phyloP scores from a whole-genome alignment of 73 alveolate species.

The Paramecium biaurelia region DNA sequence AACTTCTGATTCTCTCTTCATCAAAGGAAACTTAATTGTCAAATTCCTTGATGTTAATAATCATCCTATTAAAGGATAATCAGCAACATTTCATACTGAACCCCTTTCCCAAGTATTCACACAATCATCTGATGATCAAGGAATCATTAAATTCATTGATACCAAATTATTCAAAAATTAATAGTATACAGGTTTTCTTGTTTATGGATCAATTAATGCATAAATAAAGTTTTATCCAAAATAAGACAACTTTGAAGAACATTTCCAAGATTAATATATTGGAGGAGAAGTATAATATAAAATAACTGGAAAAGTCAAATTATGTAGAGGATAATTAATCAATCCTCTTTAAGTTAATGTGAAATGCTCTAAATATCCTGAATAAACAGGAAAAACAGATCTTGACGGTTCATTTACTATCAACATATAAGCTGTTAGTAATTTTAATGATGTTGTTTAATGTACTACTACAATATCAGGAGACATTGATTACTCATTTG shows the following conservation, averaged over 20 bases:
- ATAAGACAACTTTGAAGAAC: not conserved
- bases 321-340: not conserved
- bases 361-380: not conserved
- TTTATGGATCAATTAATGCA: not conserved
- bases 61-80: not conserved
- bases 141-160: not conserved
- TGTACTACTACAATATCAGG: not conserved
- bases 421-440: not conserved
- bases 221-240: not conserved
- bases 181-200: not conserved
- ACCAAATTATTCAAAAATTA: not conserved
- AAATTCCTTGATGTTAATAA: constrained; percentile 10
- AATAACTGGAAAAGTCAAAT: not conserved
- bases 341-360: not conserved
- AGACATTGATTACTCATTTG: not conserved
- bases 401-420: not conserved
- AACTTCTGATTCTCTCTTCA: not conserved
- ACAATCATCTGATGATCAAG: not conserved
- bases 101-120: not conserved
- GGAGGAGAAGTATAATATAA: not conserved
- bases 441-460: not conserved
- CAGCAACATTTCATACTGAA: not conserved
- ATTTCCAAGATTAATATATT: not conserved
- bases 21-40: not conserved
- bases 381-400: not conserved